Conservation (phyloP, 768 basidiomycete genomes). For the Lactarius tabidus region DNA sequence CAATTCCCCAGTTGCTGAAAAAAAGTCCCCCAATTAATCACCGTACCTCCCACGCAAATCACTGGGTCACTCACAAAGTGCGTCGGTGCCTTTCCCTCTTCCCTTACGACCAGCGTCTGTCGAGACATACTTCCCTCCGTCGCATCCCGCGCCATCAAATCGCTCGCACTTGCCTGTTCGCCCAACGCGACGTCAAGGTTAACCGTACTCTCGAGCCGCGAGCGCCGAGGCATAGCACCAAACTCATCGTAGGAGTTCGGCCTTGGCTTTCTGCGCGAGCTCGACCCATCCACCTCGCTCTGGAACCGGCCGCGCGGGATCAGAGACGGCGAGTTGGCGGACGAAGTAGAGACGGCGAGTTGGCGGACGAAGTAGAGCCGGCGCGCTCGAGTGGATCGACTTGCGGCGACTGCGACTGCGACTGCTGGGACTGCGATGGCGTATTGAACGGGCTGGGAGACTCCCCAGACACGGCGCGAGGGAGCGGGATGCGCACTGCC, state of each 20-base stretch:
- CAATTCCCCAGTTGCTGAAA: conserved; percentile 95
- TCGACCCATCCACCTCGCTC: conserved; percentile 64
- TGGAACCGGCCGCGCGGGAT: conserved; percentile 61
- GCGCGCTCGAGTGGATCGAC: conserved; percentile 11
- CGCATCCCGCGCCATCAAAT: conserved; percentile 56
- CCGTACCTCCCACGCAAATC: conserved; percentile 4
- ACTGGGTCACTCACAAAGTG: conserved; percentile 62
- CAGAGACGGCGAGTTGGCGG: conserved; percentile 39
- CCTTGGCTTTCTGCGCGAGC: conserved; percentile 47
- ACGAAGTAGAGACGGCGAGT: too few species aligned
- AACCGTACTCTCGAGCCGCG: conserved; percentile 72
- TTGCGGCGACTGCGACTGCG: not conserved
- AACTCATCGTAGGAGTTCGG: conserved; percentile 72
- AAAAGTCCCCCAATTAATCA: not conserved
- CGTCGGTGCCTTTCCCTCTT: conserved; percentile 74
- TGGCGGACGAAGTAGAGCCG: not conserved
- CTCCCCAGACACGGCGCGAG: conserved; percentile 54
- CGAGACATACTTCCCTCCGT: conserved; percentile 61
- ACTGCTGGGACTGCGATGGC: not conserved
- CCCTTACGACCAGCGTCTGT: conserved; percentile 69
- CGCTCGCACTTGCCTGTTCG: conserved; percentile 58
- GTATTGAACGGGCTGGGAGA: conserved; percentile 34
- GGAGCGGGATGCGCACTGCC: conserved; percentile 58
- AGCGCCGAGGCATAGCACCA: conserved; percentile 48
- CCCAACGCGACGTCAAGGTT: conserved; percentile 49